A percentile compares a stretch with the other conserved stretches of the same genome.
phyloP scores from a whole-genome alignment of 2,329 filamentous ascomycete species.

The Lomentospora prolificans region DNA sequence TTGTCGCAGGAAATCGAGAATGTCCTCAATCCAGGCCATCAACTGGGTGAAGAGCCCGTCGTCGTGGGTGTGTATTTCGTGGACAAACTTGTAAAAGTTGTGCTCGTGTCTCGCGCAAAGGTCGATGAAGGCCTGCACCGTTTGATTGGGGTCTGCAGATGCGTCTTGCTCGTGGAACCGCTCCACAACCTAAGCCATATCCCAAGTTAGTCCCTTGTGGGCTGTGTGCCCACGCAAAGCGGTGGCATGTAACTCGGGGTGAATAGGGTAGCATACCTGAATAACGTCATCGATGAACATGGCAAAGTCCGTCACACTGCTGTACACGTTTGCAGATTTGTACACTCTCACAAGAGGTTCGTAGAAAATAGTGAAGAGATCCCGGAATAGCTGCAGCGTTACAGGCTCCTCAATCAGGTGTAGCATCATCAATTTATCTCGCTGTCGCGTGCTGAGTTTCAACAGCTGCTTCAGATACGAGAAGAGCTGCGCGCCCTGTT shows the following conservation, averaged over 20 bases:
- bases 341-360: constrained; percentile 94
- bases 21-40: constrained; percentile 95
- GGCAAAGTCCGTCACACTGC: constrained; percentile 92
- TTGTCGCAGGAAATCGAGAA: constrained; percentile 82
- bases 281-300: constrained; percentile 91
- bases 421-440: constrained; percentile 97
- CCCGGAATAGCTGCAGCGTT: constrained; percentile 91
- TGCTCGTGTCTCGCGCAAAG: constrained; percentile 89
- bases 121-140: constrained; percentile 95
- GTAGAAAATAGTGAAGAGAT: constrained; percentile 98
- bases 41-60: constrained; percentile 92
- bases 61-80: constrained; percentile 94
- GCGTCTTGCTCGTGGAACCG: constrained; percentile 65
- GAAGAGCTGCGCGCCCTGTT: constrained; percentile 82
- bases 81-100: constrained; percentile 98
- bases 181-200: constrained; percentile 43
- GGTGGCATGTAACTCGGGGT: neutral
- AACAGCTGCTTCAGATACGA: constrained; percentile 90
- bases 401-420: constrained; percentile 90
- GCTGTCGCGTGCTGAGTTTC: constrained; percentile 81
- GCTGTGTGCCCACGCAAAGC: too few relatives aligned
- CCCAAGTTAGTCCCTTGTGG: constrained; percentile 1
- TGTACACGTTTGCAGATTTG: constrained; percentile 97
- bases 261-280: constrained; percentile 38
- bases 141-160: constrained; percentile 93